These are phyloP conservation scores for Colletotrichum tofieldiae DNA, from an alignment of 2,329 filamentous ascomycete species.

Conservation along the genomic window DNA sequence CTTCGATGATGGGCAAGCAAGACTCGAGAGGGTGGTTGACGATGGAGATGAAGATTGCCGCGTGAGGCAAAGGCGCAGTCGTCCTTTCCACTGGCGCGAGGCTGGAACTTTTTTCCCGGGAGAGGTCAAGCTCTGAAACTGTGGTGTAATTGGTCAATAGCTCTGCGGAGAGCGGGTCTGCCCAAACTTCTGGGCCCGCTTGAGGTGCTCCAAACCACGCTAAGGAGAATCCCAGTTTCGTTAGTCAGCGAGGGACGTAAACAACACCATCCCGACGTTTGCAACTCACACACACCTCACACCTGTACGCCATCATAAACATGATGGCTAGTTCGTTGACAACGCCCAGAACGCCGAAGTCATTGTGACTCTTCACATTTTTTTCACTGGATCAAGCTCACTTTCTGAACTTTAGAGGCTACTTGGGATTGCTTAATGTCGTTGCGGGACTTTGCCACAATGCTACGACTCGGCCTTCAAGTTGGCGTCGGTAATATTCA, in stretches of 20 bases:
- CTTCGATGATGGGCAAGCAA: slow-evolving; percentile 30
- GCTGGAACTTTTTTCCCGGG: slow-evolving; percentile 44
- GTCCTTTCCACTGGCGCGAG: slow-evolving; percentile 38
- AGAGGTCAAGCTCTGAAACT: slow-evolving; percentile 40
- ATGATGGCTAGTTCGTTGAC: background rate
- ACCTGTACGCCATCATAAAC: background rate
- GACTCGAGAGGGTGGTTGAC: slow-evolving; percentile 13
- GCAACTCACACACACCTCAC: background rate
- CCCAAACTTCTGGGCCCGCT: slow-evolving; percentile 18
- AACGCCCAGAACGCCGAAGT: too few relatives aligned
- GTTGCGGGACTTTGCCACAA: too few relatives aligned
- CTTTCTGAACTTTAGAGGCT: background rate
- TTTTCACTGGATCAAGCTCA: background rate
- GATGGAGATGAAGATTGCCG: slow-evolving; percentile 35
- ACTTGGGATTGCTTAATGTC: background rate
- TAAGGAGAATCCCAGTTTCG: background rate
- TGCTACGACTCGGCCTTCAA: too few relatives aligned
- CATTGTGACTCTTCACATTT: background rate
- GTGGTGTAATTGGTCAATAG: slow-evolving; percentile 23
- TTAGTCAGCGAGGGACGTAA: slow-evolving; percentile 12
- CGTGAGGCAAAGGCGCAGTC: slow-evolving; percentile 34
- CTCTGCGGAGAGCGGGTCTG: slow-evolving; percentile 9
- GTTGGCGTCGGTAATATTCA: background rate
- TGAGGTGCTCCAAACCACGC: slow-evolving; percentile 8
- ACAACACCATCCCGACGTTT: background rate